These are phyloP conservation scores for Pouteria campechiana DNA, from an alignment of 179 eudicot genomes.

Conservation along the genomic window DNA sequence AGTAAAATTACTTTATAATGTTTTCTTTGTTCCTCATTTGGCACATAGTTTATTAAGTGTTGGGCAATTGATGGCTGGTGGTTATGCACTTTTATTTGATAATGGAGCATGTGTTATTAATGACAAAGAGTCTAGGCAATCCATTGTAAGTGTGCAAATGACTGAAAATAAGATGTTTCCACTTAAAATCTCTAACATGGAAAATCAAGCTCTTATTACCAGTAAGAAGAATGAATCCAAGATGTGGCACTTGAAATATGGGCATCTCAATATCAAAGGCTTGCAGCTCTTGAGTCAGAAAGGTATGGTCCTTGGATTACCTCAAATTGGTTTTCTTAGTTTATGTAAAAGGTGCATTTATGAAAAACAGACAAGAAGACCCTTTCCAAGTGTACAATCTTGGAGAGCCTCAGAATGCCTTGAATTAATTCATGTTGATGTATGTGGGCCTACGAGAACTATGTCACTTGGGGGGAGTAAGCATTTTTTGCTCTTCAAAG, in stretches of 20 bases:
- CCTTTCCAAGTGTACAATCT: no score
- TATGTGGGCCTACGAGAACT: background rate
- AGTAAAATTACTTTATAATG: background rate
- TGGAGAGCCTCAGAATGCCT: background rate
- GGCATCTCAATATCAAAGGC: background rate
- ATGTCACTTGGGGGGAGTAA: background rate
- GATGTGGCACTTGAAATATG: constrained; percentile 2
- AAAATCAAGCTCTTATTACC: background rate
- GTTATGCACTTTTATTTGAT: background rate
- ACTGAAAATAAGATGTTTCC: background rate
- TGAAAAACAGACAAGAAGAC: background rate
- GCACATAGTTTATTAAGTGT: no score
- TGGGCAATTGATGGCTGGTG: background rate
- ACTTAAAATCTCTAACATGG: background rate
- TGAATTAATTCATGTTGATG: constrained; percentile 2
- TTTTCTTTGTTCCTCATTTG: background rate
- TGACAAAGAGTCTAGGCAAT: background rate
- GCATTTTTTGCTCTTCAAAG: no score
- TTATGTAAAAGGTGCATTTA: background rate
- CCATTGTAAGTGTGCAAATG: background rate
- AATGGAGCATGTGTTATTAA: background rate
- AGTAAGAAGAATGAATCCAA: no score
- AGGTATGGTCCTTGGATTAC: background rate
- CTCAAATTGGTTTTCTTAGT: background rate
- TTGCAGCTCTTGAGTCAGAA: no score